Conservation (phyloP, 805 yeast genomes). For the Saccharomycopsis sp. region DNA sequence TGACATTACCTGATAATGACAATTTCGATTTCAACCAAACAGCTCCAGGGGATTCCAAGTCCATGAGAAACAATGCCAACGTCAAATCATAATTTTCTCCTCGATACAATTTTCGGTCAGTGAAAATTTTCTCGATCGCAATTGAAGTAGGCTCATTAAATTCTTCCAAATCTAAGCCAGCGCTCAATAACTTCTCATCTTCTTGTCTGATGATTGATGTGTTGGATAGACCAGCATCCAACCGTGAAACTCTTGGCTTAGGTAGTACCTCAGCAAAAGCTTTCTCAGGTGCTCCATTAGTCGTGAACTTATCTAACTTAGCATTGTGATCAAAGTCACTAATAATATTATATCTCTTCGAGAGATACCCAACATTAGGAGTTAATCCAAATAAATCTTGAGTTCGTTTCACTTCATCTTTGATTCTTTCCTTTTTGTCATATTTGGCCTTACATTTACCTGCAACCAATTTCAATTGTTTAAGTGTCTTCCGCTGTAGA, state of each 20-base stretch:
- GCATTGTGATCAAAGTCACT: conserved; percentile 22
- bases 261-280: too few species aligned
- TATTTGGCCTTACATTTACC: conserved; percentile 22
- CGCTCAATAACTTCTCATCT: not conserved
- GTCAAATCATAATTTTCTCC: not conserved
- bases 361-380: conserved; percentile 23
- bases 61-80: too few species aligned
- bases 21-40: conserved; percentile 46
- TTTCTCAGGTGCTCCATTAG: too few species aligned
- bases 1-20: conserved; percentile 24
- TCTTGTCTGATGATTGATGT: not conserved
- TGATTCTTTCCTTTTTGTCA: conserved; percentile 32
- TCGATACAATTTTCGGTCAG: not conserved
- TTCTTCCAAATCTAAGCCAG: not conserved
- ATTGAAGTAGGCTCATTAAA: not conserved
- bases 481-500: conserved; percentile 30
- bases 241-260: too few species aligned
- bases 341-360: conserved; percentile 24
- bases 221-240: conserved; percentile 22
- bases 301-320: too few species aligned
- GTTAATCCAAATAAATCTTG: conserved; percentile 30
- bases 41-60: too few species aligned
- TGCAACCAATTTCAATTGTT: conserved; percentile 29
- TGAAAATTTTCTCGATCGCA: not conserved
- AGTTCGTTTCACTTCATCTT: conserved; percentile 33